Evolutionary conservation across 495 filamentous ascomycete species (phyloP), one percentile per base, ranked within the genome.

Genomic region (Neurospora intermedia): DNA sequence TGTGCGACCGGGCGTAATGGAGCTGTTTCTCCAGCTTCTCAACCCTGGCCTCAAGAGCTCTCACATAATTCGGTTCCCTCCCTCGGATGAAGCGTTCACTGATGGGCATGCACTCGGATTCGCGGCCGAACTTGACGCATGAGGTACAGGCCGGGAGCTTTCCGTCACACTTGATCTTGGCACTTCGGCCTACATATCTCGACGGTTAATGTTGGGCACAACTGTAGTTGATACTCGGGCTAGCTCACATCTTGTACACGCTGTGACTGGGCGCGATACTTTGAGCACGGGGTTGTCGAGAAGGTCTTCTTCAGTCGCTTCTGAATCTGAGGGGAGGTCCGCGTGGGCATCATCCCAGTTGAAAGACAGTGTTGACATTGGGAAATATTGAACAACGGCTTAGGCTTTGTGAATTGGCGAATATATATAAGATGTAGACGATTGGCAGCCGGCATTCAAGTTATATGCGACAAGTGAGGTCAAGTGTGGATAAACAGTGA

Each of bases 121-220:
- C 89, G 71, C 91, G 91, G 48, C 92, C 92, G 9, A 91, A 91
- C 79, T 91, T 92, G 79, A 97, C 94, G 77, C 95, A 97, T 31
- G 95, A 94, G 18, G 93, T 94, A 78, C 95, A 98, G 23, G 94
- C 92, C 16, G 95, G 95, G 20, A 98, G 85, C 79, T 97, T 97
- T 70, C 94, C 94, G 83, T 98, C 95, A 75, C 95, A 98, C 87
- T 91, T 97, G 80, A 97, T 93, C 84, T 98, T 98, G 69, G 94
- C 94, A 66, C 89, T 87, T 69, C 95, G 91, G 84, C 87, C 87
- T 88, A 74, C 54, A 31, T 16, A 40, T 70, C 5, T 15, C 46
- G 45, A 8, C 43, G 62, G 74, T 80, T 75, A 82, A 78, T 74
- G 31, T 39, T 40, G 35, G 46, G 27, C 69, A 18, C 43, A 20